Evolutionary conservation across 2,329 filamentous ascomycete species (phyloP), one percentile per base, ranked within the genome.

Genomic region (Microsporum ferrugineum): DNA sequence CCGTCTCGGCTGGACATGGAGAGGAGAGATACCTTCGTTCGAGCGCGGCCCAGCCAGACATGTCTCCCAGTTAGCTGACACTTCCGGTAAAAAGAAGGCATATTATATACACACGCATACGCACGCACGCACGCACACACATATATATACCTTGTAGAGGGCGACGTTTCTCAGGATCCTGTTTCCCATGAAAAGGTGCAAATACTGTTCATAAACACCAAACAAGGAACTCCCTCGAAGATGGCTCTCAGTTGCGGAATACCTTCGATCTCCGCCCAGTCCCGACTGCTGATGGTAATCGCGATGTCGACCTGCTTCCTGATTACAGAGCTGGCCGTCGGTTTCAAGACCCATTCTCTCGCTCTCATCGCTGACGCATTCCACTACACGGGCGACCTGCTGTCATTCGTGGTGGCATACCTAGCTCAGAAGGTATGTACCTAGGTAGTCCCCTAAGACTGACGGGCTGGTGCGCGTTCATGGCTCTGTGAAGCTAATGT

Each of bases 301-400:
- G 63, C n/a, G n/a, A 6, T 64, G 10, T 63, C 63, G 23, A 31
- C 57, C 29, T 58, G 45, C 14, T 65, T 65, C 36, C 53, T 64
- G 33, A 10, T 63, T 5, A 51, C 58, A 23, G 63, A 65, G 41
- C 39, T 65, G 51, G 51, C 63, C 83, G 82, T 87, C 62, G 86
- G 86, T 1, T 87, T 88, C 67, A 84, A 84, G 63, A 90, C 88
- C 1, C 78, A 79, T 59, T 90, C 88, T 0, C 77, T 91, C 8
- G 87, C 87, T 0, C 77, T 91, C 1, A 77, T 91, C 31, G 87
- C 88, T 33, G 88, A 91, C 77, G 86, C 88, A 0, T 90, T 91
- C 66, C 88, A 91, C 70, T 89, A 89, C 69, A 85, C 88, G 74
- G 63, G 81, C 68, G 60, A 65, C n/a, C 43, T 41, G 31, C 53